Base-by-base conservation (phyloP, 2,329 filamentous ascomycete genomes). In the Onygena corvina region DNA sequence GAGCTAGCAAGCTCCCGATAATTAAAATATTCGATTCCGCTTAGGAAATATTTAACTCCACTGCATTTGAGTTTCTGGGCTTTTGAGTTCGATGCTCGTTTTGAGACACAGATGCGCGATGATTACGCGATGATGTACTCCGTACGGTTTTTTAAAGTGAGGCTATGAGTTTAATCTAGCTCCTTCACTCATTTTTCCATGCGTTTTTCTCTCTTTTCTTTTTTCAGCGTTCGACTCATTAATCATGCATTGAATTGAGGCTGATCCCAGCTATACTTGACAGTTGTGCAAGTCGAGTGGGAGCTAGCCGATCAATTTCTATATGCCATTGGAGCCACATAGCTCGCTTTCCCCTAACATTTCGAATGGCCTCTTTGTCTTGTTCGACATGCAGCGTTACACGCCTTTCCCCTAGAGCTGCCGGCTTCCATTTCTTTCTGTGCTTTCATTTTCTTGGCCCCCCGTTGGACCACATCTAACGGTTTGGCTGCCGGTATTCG, bases 291-390 rank as follows among this genome's bases (percentile, higher is more conserved):
- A 5, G 38, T 29, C 27, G 38, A 27, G 23, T 16, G 25, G 38
- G 27, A n/a, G 18, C 20, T 21, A 31, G 14, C 18, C n/a, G 25
- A 20, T 23, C 44, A 20, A 46, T 23, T 8, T 3, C 23, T 18
- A 7, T n/a, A 33, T 42, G 33, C 30, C 40, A 52, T 48, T 55
- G 53, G 52, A 53, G 52, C 53, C 52, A 53, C 53, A 53, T 55
- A 45, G 46, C 44, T 40, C n/a, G 29, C 35, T 23, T 18, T n/a
- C 14, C 16, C 7, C 44, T 25, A 31, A 11, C 16, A 25, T 36
- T 49, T 18, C 12, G n/a, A n/a, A n/a, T n/a, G n/a, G n/a, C 20
- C 14, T 29, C 14, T 11, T 16, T 31, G 33, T 20, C 51, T 44
- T 52, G 51, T 54, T 53, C 53, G 46, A 49, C 51, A 38, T 42